These are phyloP conservation scores for Aspergillus ochraceus DNA, from an alignment of 2,329 filamentous ascomycete genomes.

Conservation along the genomic window DNA sequence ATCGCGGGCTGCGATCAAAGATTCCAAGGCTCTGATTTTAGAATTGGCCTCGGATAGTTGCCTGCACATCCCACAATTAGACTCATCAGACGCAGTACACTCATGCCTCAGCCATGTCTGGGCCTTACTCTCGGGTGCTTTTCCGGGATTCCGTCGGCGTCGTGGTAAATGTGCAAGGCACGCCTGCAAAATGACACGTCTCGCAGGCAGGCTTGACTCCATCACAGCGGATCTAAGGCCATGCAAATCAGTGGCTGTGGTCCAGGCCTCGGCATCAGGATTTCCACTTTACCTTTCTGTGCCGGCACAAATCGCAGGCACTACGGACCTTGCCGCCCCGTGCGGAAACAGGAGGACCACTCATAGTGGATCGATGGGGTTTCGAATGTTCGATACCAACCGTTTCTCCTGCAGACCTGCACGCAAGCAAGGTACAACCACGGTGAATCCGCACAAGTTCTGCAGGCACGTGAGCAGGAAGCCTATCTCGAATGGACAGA, in stretches of 20 bases:
- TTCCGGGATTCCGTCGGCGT: constrained; percentile 15
- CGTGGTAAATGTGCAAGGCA: constrained; percentile 23
- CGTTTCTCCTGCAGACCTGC: background rate
- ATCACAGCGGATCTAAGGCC: constrained; percentile 27
- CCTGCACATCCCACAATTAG: background rate
- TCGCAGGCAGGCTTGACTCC: constrained; percentile 27
- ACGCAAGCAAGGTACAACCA: background rate
- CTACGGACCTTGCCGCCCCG: constrained; percentile 12
- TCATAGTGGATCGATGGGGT: background rate
- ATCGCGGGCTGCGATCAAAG: background rate
- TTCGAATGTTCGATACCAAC: background rate
- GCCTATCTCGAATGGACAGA: background rate
- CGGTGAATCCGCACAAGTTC: background rate
- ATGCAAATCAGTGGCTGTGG: background rate
- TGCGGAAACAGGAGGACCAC: background rate
- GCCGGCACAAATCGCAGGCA: constrained; percentile 26
- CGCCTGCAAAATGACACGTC: constrained; percentile 22
- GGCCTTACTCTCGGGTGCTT: constrained; percentile 22
- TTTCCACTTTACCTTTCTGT: constrained; percentile 20
- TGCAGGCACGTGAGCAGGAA: background rate
- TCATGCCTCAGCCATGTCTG: too few species aligned
- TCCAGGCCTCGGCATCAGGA: background rate
- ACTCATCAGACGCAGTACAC: background rate
- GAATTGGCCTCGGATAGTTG: constrained; percentile 21
- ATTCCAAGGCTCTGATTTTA: constrained; percentile 11